Evolutionary conservation across 495 filamentous ascomycete species (phyloP), one percentile per base, ranked within the genome.

Genomic region (Daldinia decipiens): DNA sequence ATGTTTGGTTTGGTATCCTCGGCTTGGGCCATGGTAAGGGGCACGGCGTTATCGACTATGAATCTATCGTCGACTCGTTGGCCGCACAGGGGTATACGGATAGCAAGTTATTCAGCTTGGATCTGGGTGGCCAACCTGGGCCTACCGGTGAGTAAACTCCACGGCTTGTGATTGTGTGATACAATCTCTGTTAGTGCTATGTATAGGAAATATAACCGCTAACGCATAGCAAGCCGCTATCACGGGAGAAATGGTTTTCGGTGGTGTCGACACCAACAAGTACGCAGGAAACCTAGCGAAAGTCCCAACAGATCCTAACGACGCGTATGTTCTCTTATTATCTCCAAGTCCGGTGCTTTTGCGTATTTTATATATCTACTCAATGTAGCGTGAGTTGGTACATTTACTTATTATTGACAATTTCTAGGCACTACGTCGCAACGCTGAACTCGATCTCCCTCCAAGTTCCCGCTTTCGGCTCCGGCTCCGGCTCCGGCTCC

Each of bases 241-340:
- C 40, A 88, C 86, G 4, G 92, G 92, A 50, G 85, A 89, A 24
- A 89, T 96, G 67, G 84, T 95, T 32, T 96, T 96, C 67, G 93
- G 93, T 19, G 93, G 93, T 34, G 88, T 96, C 39, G 88, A 96
- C 74, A 91, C 87, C 1, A 87, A 83, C 52, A 94, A 93, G 70
- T 95, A 88, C 75, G 81, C 81, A 17, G 92, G 91, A 31, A 34
- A 78, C 1, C 83, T 96, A 2, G 77, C 63, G 31, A 81, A 79
- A 24, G 72, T 84, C 8, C 80, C 80, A 36, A 82, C 78, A 26
- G 74, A 81, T 36, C 78, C 77, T 34, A 59, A 55, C 34, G 73
- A 77, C 32, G 60, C 70, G 75, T 77, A 69, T 69, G 75, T 68
- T 7, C 6, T 27, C 29, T 29, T 47, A 7, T 27, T 59, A 24